Evolutionary conservation across 2,329 filamentous ascomycete species (phyloP).

Genomic region (Didymella segeticola): DNA sequence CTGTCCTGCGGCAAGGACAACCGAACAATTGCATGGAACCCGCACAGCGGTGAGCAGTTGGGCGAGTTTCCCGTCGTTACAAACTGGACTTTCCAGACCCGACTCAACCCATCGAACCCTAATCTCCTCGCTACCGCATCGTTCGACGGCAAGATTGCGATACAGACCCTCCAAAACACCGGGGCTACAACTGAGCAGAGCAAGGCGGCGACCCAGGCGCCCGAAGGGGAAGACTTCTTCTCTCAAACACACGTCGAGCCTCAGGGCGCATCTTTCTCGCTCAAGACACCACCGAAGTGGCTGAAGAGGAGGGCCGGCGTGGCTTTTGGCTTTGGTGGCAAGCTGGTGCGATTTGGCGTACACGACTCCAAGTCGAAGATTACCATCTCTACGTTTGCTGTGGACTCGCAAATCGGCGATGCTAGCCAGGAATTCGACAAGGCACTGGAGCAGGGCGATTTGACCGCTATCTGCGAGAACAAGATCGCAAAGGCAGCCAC

Average conservation of each 20-base stretch:
- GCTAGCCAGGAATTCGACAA: slow-evolving; percentile 88
- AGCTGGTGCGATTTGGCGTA: slow-evolving; percentile 78
- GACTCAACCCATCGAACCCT: slow-evolving; percentile 93
- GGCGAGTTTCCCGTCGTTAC: slow-evolving; percentile 97
- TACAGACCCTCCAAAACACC: slow-evolving; percentile 94
- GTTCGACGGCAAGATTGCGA: slow-evolving; percentile 93
- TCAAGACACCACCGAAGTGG: slow-evolving; percentile 88
- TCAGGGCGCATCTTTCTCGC: slow-evolving; percentile 86
- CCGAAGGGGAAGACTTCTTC: slow-evolving; percentile 96
- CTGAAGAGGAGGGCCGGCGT: slow-evolving; percentile 83
- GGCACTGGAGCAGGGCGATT: slow-evolving; percentile 77
- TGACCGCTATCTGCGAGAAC: slow-evolving; percentile 78
- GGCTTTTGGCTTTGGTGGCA: slow-evolving; percentile 94
- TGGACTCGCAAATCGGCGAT: slow-evolving; percentile 83
- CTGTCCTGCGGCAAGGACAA: slow-evolving; percentile 98
- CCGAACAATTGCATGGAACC: slow-evolving; percentile 94
- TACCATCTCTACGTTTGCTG: slow-evolving; percentile 83
- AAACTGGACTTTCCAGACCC: slow-evolving; percentile 98
- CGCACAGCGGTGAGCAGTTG: slow-evolving; percentile 83
- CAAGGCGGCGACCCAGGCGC: slow-evolving; percentile 61
- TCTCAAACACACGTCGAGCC: slow-evolving; percentile 90
- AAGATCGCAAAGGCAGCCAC: slow-evolving; percentile 77
- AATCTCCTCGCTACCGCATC: slow-evolving; percentile 92
- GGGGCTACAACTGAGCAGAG: slow-evolving; percentile 76
- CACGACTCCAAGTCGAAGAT: slow-evolving; percentile 78